Base-by-base conservation (phyloP, 1,284 basidiomycete species). In the Fomitopsis schrenkii region DNA sequence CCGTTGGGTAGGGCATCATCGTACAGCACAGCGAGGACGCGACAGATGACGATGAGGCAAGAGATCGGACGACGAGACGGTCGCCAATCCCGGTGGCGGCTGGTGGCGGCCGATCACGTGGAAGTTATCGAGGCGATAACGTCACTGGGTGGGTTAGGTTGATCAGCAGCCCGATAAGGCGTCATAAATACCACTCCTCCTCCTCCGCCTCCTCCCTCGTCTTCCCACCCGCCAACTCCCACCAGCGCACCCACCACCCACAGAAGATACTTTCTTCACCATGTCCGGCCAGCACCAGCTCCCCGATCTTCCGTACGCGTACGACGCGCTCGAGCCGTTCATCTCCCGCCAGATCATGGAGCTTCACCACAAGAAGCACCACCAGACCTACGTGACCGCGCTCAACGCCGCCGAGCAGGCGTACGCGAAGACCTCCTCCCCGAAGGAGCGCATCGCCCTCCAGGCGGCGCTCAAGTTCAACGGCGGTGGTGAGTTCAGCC, bases 301-400 rank as follows among this genome's bases (percentile, higher is more conserved):
- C 59, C 96, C 95, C 45, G 80, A 90, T 65, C 83, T 99, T 50
- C 94, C 95, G 36, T 99, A 98, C 78, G 81, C 82, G 35, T 98
- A 98, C 80, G 85, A 97, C 79, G 88, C 86, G n/a, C 83, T 91
- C 62, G 88, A 92, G 74, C 89, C 90, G 14, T 81, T 84, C 72
- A 91, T 93, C 72, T 89, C 86, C 4, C 77, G 83, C 68, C 86
- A 94, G 76, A 96, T 95, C 70, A 95, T 95, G 94, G 88, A 83
- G 62, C 83, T 98, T 64, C 97, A 99, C 77, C 96, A 99, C 82
- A 86, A 87, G 69, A 97, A 95, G 83, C 97, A 99, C 75, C 97
- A 98, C 77, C 92, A 94, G 77, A 85, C 91, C 26, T 97, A 97
- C 75, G 94, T 97, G 63, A 94, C 88, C 70, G 93, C 93, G 8